These are phyloP conservation scores for Fraxinus americana DNA, from an alignment of 257 asterid species.

Conservation along the genomic window DNA sequence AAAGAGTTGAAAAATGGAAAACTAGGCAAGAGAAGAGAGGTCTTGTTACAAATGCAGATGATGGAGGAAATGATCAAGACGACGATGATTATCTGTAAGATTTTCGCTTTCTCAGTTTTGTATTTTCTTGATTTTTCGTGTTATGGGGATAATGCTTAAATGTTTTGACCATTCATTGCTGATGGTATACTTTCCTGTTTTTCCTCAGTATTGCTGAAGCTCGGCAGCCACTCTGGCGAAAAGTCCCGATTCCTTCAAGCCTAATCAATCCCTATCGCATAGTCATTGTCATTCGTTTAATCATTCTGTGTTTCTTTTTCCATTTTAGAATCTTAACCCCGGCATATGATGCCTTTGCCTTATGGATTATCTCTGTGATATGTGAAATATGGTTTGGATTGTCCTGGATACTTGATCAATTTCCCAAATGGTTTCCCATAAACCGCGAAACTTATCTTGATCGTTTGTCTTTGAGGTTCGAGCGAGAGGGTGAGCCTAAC, in stretches of 20 bases:
- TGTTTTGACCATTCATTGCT: conserved; percentile 2
- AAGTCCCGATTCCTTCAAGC: conserved; percentile 77
- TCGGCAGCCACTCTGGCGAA: conserved; percentile 84
- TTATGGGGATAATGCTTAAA: background rate
- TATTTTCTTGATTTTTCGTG: background rate
- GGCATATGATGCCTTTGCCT: conserved; percentile 70
- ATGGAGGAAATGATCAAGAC: conserved; percentile 42
- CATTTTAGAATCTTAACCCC: conserved; percentile 77
- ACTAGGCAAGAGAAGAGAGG: conserved; percentile 77
- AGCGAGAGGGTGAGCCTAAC: conserved; percentile 69
- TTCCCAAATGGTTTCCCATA: conserved; percentile 84
- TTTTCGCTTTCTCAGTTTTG: background rate
- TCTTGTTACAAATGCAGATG: conserved; percentile 50
- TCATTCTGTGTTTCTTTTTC: conserved; percentile 69
- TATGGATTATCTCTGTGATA: conserved; percentile 79
- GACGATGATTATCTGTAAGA: conserved; percentile 68
- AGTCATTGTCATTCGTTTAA: conserved; percentile 65
- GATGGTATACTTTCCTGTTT: background rate
- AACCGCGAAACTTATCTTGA: conserved; percentile 83
- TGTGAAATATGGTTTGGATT: conserved; percentile 87
- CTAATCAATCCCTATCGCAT: conserved; percentile 76
- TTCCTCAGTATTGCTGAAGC: conserved; percentile 72
- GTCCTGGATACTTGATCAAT: conserved; percentile 89
- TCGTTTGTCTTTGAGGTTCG: conserved; percentile 72
- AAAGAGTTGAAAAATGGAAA: conserved; percentile 83